These are phyloP conservation scores for Sugiyamaella sp. DNA, from an alignment of 1,139 yeast species.

Conservation along the genomic window DNA sequence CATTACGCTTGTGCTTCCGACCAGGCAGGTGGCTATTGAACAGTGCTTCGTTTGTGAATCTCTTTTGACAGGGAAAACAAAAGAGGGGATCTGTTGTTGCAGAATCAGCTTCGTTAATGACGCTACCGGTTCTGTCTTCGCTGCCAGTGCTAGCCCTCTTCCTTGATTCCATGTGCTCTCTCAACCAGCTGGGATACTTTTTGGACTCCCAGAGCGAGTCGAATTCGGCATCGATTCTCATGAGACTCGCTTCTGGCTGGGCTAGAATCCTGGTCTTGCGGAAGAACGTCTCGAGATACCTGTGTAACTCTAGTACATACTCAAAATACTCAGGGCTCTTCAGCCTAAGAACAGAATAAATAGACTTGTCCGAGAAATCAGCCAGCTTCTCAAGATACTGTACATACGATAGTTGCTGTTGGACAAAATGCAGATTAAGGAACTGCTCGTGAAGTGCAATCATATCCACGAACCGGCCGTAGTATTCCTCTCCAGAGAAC, in stretches of 20 bases:
- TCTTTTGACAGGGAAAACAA: constrained; percentile 68
- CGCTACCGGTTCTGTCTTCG: constrained; percentile 15
- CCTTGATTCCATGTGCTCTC: constrained; percentile 33
- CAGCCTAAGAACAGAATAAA: constrained; percentile 31
- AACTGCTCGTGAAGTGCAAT: constrained; percentile 53
- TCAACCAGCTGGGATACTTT: constrained; percentile 28
- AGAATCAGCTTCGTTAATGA: background rate
- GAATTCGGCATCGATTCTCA: constrained; percentile 44
- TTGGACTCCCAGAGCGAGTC: constrained; percentile 37
- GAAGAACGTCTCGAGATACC: constrained; percentile 53
- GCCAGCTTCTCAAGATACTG: constrained; percentile 55
- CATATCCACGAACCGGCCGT: constrained; percentile 69
- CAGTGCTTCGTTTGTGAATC: constrained; percentile 66
- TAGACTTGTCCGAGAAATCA: constrained; percentile 43
- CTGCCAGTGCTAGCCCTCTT: constrained; percentile 35
- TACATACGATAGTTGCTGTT: constrained; percentile 47
- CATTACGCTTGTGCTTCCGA: constrained; percentile 69
- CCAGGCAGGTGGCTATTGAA: constrained; percentile 72
- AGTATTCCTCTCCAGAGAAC: constrained; percentile 63
- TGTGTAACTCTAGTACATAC: constrained; percentile 50
- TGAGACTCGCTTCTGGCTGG: constrained; percentile 45
- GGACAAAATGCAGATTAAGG: constrained; percentile 47
- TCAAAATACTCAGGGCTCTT: constrained; percentile 45
- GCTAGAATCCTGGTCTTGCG: constrained; percentile 56
- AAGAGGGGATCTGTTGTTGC: constrained; percentile 43